Base-by-base conservation (phyloP, 768 basidiomycete genomes). In the Hypholoma sublateritium region DNA sequence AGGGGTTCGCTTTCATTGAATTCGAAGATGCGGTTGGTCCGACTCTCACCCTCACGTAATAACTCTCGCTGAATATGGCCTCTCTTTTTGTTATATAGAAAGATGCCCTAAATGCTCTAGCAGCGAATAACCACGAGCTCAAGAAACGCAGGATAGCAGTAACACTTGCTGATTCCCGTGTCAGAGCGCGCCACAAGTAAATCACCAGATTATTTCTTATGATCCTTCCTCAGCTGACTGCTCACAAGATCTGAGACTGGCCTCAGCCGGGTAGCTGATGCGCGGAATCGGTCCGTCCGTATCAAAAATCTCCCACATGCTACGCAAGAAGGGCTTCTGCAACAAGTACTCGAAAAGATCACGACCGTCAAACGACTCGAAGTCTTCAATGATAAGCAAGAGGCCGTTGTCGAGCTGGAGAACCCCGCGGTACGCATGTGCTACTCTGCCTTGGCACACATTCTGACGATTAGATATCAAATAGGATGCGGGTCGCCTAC, bases 1-100 rank as follows among this genome's bases (percentile, higher is more conserved):
- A 86, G 68, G 95, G 97, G 1, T 95, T 92, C 66, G 95, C 91
- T 0, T 98, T 98, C 65, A 77, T 98, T 32, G 95, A 98, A 67
- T 98, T 91, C 66, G 88, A 90, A 58, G 79, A 84, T 17, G 87
- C 91, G 77, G 95, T 93, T 58, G 6, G 22, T 22, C 32, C 37
- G 34, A 19, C 36, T 17, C 24, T 39, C 3, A 7, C 19, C 3
- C 35, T 19, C 9, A 49, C 19, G 17, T 42, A 39, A n/a, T n/a
- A 7, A 17, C n/a, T 4, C 5, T 43, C 24, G 42, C 36, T 46
- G 12, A 21, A 41, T 25, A n/a, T 35, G 25, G n/a, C 48, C 42
- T 22, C 6, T 2, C 28, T 63, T 2, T 34, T 63, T 17, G 9
- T 32, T 32, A 7, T 9, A 32, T 60, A 94, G 92, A 78, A 80